These are phyloP conservation scores for Podosphaera xanthii DNA, from an alignment of 2,329 filamentous ascomycete genomes.

Conservation along the genomic window DNA sequence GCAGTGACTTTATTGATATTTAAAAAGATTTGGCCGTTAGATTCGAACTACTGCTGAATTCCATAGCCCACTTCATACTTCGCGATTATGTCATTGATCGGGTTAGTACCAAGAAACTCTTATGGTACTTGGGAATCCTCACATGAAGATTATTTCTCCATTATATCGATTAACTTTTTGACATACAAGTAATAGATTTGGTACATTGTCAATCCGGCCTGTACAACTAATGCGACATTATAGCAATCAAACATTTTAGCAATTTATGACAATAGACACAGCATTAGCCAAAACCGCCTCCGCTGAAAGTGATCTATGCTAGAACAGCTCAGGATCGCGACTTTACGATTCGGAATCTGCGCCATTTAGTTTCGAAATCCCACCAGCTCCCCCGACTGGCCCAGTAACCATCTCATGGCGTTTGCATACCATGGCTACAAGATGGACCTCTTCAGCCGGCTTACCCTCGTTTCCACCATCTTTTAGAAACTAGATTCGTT, in stretches of 20 bases:
- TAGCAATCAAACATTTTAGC: neutral
- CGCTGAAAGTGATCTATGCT: neutral
- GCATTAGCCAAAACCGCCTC: neutral
- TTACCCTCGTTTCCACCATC: neutral
- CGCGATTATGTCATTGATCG: too few relatives aligned
- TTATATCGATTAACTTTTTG: neutral
- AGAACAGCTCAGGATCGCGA: neutral
- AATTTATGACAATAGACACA: neutral
- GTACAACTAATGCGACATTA: neutral
- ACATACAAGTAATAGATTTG: neutral
- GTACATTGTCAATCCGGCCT: neutral
- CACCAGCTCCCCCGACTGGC: neutral
- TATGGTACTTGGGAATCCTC: too few relatives aligned
- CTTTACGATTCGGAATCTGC: neutral
- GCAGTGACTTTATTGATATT: neutral
- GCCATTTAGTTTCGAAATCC: neutral
- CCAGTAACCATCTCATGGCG: slow-evolving; percentile 3
- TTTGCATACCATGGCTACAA: slow-evolving; percentile 7
- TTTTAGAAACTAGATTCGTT: slow-evolving; percentile 1
- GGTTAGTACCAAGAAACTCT: too few relatives aligned
- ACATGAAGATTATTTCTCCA: too few relatives aligned
- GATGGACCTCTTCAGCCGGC: slow-evolving; percentile 5
- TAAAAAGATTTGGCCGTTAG: neutral
- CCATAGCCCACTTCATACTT: too few relatives aligned
- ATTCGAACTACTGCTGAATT: neutral